These are phyloP conservation scores for Phialophora macrospora DNA, from an alignment of 2,329 filamentous ascomycete genomes.

Conservation along the genomic window DNA sequence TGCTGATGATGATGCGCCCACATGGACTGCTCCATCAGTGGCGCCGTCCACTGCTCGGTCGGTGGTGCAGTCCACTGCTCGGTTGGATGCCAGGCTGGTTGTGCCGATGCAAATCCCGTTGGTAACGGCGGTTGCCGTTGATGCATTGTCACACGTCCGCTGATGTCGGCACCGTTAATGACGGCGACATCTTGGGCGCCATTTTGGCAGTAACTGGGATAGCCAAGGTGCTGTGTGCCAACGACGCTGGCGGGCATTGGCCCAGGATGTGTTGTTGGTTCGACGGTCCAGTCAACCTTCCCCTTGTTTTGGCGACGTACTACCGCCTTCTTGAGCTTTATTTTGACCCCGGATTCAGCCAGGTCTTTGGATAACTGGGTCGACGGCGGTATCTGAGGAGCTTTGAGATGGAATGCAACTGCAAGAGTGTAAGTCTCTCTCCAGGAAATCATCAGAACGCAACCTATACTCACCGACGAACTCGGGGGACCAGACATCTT, in stretches of 20 bases:
- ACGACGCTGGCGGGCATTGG: not conserved
- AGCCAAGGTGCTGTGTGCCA: not conserved
- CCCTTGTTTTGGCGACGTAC: not conserved
- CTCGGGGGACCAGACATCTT: not conserved
- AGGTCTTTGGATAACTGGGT: constrained; percentile 4
- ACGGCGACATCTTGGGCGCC: not conserved
- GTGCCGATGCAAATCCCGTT: not conserved
- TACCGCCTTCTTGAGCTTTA: constrained; percentile 2
- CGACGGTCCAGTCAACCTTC: not conserved
- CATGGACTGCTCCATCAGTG: not conserved
- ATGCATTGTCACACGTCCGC: not conserved
- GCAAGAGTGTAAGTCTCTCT: not conserved
- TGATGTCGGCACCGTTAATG: not conserved
- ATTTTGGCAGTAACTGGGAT: not conserved
- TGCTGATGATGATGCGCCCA: not conserved
- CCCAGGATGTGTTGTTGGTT: not conserved
- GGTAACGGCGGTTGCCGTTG: not conserved
- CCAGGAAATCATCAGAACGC: too few species aligned
- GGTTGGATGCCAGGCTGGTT: not conserved
- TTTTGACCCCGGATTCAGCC: not conserved
- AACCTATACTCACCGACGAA: not conserved
- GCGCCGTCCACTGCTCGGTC: not conserved
- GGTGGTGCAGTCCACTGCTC: not conserved
- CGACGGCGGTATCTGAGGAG: not conserved
- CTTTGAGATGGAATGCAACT: not conserved